These are phyloP conservation scores for Schoenoplectus tabernaemontani DNA, from an alignment of 202 grass and related monocot species.

Conservation along the genomic window DNA sequence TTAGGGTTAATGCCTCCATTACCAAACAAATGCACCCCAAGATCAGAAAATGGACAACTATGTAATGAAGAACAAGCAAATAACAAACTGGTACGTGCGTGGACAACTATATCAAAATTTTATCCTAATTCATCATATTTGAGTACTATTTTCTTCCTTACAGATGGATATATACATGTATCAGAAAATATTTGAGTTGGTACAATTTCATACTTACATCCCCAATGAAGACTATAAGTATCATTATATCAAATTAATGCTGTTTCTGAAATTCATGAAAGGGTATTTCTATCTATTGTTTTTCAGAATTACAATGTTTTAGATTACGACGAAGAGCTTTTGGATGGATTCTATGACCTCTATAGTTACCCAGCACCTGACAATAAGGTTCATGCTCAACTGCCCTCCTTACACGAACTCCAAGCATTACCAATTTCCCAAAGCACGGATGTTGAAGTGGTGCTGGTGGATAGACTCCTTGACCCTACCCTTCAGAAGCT, in stretches of 20 bases:
- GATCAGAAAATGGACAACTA: background rate
- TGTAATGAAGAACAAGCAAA: background rate
- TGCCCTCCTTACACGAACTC: slow-evolving; percentile 52
- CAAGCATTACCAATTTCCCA: slow-evolving; percentile 21
- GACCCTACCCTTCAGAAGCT: slow-evolving; percentile 50
- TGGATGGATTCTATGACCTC: slow-evolving; percentile 82
- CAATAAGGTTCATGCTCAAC: slow-evolving; percentile 36
- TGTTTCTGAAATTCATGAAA: slow-evolving; percentile 1
- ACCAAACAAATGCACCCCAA: background rate
- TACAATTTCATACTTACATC: background rate
- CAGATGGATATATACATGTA: background rate
- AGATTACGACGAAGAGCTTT: slow-evolving; percentile 68
- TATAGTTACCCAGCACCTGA: slow-evolving; percentile 41
- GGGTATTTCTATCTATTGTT: background rate
- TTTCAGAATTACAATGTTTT: slow-evolving; percentile 71
- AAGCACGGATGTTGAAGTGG: slow-evolving; percentile 33
- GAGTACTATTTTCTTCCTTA: background rate
- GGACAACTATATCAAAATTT: too few relatives aligned
- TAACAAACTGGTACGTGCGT: background rate
- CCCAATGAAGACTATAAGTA: background rate
- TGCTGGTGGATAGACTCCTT: slow-evolving; percentile 46
- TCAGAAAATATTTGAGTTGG: background rate
- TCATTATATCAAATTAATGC: background rate
- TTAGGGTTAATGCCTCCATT: background rate
- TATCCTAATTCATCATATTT: background rate